Evolutionary conservation across 2,329 filamentous ascomycete genomes (phyloP).

Genomic region (Trichoderma breve): DNA sequence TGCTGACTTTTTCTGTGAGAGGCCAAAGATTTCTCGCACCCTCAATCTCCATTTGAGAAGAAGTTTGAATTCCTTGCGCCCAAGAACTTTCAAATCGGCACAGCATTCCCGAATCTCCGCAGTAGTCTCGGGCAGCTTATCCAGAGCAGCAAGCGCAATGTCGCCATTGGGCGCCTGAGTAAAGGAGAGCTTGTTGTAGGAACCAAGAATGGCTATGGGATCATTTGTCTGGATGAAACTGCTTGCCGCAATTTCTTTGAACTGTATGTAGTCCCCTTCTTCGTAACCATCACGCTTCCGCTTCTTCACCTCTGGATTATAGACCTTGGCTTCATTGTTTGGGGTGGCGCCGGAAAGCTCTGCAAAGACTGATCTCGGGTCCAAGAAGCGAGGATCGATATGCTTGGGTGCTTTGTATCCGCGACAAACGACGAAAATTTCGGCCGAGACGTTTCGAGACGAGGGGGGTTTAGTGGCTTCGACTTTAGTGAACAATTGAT

Average conservation of each 20-base stretch:
- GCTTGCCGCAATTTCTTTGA: conserved; percentile 82
- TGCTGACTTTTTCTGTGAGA: conserved; percentile 69
- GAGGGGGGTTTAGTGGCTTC: conserved; percentile 97
- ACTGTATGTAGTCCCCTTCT: conserved; percentile 90
- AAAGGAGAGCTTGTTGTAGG: conserved; percentile 81
- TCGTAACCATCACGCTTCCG: conserved; percentile 96
- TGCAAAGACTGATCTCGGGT: conserved; percentile 85
- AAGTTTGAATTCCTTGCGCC: conserved; percentile 90
- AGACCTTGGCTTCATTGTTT: conserved; percentile 97
- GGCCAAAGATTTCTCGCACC: conserved; percentile 86
- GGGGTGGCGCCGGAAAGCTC: conserved; percentile 81
- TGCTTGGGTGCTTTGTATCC: conserved; percentile 94
- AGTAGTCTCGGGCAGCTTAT: conserved; percentile 84
- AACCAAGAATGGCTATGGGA: conserved; percentile 87
- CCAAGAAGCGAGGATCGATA: conserved; percentile 88
- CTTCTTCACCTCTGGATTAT: conserved; percentile 97
- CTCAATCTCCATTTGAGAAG: conserved; percentile 86
- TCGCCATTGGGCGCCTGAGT: conserved; percentile 77
- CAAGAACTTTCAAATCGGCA: conserved; percentile 81
- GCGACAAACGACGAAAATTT: conserved; percentile 96
- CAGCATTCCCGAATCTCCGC: conserved; percentile 77
- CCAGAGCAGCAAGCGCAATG: conserved; percentile 79
- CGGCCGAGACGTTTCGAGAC: conserved; percentile 91
- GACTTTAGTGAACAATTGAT: conserved; percentile 91
- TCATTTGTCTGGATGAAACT: conserved; percentile 94